Evolutionary conservation across 352 stramenopile genomes (phyloP).

Genomic region (Phytopythium litorale): DNA sequence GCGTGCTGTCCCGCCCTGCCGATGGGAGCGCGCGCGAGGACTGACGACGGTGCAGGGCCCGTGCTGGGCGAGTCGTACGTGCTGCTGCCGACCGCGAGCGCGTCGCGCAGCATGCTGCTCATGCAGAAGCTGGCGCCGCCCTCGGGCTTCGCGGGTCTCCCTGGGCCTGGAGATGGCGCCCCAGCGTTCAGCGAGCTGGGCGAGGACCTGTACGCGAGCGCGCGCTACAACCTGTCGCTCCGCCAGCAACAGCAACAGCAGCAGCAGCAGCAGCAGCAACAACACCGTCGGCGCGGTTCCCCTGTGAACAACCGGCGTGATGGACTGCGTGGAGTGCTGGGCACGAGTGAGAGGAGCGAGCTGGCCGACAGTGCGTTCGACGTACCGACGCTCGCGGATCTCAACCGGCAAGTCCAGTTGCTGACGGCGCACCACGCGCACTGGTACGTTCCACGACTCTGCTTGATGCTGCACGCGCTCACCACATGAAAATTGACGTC

Average conservation of each 20-base stretch:
- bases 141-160: slow-evolving; percentile 8
- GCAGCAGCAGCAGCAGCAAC: slow-evolving; percentile 23
- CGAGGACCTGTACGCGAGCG: slow-evolving; percentile 34
- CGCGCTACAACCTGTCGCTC: slow-evolving; percentile 41
- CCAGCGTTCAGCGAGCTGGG: slow-evolving; percentile 14
- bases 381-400: slow-evolving; percentile 60
- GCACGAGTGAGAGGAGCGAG: slow-evolving; percentile 15
- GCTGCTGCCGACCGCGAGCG: slow-evolving; percentile 61
- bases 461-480: background rate
- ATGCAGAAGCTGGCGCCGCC: slow-evolving; percentile 27
- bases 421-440: slow-evolving; percentile 69
- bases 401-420: slow-evolving; percentile 69
- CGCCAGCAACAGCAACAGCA: slow-evolving; percentile 38
- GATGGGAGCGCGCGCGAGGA: background rate
- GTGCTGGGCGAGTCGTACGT: slow-evolving; percentile 73
- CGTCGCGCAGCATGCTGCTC: slow-evolving; percentile 51
- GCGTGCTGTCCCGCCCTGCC: background rate
- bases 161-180: slow-evolving; percentile 5
- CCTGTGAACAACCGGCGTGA: slow-evolving; percentile 9
- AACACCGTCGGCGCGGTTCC: slow-evolving; percentile 19
- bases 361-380: slow-evolving; percentile 62
- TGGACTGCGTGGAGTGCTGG: slow-evolving; percentile 16
- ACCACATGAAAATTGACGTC: background rate
- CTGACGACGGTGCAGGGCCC: slow-evolving; percentile 2
- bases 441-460: slow-evolving; percentile 36